Evolutionary conservation across 805 yeast genomes (phyloP).

Genomic region (Metschnikowia sp.): DNA sequence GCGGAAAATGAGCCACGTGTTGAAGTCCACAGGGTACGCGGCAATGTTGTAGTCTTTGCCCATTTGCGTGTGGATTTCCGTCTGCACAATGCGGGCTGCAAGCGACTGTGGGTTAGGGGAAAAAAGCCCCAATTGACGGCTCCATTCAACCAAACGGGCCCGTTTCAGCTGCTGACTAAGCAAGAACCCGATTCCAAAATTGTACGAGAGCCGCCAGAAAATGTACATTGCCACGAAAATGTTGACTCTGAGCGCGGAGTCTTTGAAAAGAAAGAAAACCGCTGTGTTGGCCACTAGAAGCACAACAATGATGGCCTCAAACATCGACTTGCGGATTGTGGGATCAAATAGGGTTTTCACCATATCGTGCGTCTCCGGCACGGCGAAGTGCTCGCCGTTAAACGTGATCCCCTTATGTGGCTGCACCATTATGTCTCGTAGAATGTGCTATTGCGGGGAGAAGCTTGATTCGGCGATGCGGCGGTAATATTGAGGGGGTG

Average conservation of each 20-base stretch:
- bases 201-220: conserved; percentile 74
- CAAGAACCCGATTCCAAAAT: conserved; percentile 74
- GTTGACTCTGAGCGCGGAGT: conserved; percentile 23
- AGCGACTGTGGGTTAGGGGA: conserved; percentile 24
- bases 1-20: conserved; percentile 78
- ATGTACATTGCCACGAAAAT: conserved; percentile 55
- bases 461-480: too few species aligned
- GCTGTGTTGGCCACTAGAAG: conserved; percentile 28
- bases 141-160: conserved; percentile 50
- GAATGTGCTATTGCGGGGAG: too few species aligned
- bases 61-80: conserved; percentile 39
- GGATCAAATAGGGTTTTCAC: conserved; percentile 79
- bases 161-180: conserved; percentile 64
- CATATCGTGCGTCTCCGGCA: conserved; percentile 78
- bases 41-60: conserved; percentile 29
- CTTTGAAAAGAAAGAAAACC: conserved; percentile 29
- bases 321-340: conserved; percentile 59
- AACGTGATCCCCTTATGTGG: conserved; percentile 40
- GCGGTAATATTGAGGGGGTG: too few species aligned
- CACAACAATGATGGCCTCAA: conserved; percentile 58
- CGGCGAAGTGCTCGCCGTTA: conserved; percentile 42
- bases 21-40: conserved; percentile 63
- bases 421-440: too few species aligned
- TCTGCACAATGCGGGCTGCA: conserved; percentile 36
- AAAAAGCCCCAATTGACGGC: conserved; percentile 46